Conservation (phyloP, 2,329 filamentous ascomycete species). For the Monilinia fructicola region DNA sequence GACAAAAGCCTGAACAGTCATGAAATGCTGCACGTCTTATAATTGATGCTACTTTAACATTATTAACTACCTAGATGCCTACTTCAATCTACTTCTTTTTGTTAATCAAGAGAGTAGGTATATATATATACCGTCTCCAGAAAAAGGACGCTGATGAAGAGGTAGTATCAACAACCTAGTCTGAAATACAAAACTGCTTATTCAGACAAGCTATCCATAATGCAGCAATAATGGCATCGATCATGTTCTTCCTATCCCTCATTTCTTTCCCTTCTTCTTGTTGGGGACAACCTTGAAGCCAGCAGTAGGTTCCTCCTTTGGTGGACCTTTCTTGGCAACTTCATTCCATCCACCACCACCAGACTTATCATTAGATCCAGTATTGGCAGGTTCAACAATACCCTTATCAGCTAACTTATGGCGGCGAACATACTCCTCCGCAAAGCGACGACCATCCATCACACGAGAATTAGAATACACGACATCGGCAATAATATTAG, state of each 20-base stretch:
- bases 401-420: constrained; percentile 93
- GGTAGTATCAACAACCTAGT: neutral
- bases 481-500: constrained; percentile 81
- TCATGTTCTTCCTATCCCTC: constrained; percentile 34
- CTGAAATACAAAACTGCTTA: constrained; percentile 26
- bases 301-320: constrained; percentile 45
- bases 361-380: constrained; percentile 50
- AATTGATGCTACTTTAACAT: neutral
- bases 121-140: neutral
- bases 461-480: constrained; percentile 85
- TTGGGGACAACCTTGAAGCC: constrained; percentile 86
- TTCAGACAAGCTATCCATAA: constrained; percentile 31
- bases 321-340: constrained; percentile 87
- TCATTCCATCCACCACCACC: constrained; percentile 95
- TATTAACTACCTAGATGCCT: neutral
- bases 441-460: constrained; percentile 90
- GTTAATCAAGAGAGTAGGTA: neutral
- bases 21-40: neutral
- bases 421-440: constrained; percentile 89
- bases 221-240: constrained; percentile 29
- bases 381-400: constrained; percentile 66
- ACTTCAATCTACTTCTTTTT: neutral
- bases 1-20: neutral
- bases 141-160: neutral
- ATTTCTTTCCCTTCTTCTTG: constrained; percentile 90